Evolutionary conservation across 257 asterid genomes (phyloP).

Genomic region (Catharanthus roseus): DNA sequence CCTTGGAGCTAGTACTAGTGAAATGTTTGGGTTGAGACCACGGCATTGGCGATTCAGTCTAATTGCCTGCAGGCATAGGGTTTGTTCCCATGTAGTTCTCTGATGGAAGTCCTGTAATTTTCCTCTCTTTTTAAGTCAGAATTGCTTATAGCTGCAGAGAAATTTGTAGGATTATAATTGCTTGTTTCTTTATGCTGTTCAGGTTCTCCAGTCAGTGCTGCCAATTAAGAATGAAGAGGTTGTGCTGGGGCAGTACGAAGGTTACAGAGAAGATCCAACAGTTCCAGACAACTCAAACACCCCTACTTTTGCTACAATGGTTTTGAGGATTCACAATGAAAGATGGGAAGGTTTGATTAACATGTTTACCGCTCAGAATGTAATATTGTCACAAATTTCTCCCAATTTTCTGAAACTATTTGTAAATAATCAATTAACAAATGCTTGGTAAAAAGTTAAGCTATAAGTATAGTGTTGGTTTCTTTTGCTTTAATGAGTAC

Average conservation of each 20-base stretch:
- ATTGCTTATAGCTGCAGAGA: not conserved
- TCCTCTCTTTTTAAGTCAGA: not conserved
- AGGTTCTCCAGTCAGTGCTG: constrained; percentile 92
- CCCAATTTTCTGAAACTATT: not conserved
- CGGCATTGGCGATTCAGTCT: not conserved
- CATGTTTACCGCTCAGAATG: not conserved
- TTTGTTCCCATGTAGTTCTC: not conserved
- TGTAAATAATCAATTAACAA: not conserved
- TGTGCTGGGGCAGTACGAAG: constrained; percentile 94
- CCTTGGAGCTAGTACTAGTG: not conserved
- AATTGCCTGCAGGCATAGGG: not conserved
- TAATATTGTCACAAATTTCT: not conserved
- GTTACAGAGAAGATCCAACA: constrained; percentile 80
- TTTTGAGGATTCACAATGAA: constrained; percentile 74
- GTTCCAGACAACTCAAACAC: constrained; percentile 88
- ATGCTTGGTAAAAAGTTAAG: not conserved
- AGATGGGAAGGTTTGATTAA: constrained; percentile 82
- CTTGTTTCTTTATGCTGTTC: constrained; percentile 18
- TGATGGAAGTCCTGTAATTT: not conserved
- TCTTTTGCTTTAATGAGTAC: not conserved
- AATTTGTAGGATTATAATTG: not conserved
- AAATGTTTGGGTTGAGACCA: not conserved
- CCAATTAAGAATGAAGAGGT: constrained; percentile 90
- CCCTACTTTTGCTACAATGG: constrained; percentile 76
- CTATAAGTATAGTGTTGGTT: not conserved